Evolutionary conservation across 1,284 basidiomycete species (phyloP), one percentile per base, ranked within the genome.

Genomic region (Xerocomus nothofagi): DNA sequence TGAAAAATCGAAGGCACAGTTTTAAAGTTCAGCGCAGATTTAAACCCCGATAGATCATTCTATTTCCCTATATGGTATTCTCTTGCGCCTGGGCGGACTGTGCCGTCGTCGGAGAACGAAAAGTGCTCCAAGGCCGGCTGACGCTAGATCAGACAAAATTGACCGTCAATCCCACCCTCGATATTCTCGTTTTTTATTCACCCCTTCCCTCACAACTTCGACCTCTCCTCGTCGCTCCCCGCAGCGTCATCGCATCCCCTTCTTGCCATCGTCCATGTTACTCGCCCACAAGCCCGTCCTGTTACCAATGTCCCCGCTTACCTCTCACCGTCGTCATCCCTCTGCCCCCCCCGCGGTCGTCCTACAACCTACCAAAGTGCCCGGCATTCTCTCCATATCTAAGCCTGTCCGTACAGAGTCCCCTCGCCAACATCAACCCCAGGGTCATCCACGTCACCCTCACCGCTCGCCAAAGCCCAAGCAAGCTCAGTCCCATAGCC

Each of bases 341-440:
- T 87, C 86, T 0, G 86, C 86, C 0, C 82, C 84, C 6, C 76
- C 79, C 4, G 76, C 79, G 33, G 78, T 86, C 58, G 70, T 78
- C 53, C 81, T 88, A 14, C 82, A 85, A 61, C 79, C 86, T 2
- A 87, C 86, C 14, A 78, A 77, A 50, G 85, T 80, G 0, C 86
- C 86, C 1, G 86, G 86, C 60, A 73, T 88, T 15, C 77, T 88
- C 47, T 78, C 82, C 44, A 74, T 88, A 49, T 80, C 84, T 49
- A 85, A 82, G 73, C 82, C 82, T 17, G 55, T 68, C 17, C 70
- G 73, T 37, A 57, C 69, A 6, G 59, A 66, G 6, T 55, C 62
- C 0, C 65, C 66, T 3, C 67, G 71, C 20, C 65, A 67, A 29
- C 73, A 73, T 47, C 69, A 64, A 0, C 56, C 45, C 5, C 58